Evolutionary conservation across 805 yeast genomes (phyloP), one percentile per base, ranked within the genome.

Genomic region (Myxozyma mucilagina): DNA sequence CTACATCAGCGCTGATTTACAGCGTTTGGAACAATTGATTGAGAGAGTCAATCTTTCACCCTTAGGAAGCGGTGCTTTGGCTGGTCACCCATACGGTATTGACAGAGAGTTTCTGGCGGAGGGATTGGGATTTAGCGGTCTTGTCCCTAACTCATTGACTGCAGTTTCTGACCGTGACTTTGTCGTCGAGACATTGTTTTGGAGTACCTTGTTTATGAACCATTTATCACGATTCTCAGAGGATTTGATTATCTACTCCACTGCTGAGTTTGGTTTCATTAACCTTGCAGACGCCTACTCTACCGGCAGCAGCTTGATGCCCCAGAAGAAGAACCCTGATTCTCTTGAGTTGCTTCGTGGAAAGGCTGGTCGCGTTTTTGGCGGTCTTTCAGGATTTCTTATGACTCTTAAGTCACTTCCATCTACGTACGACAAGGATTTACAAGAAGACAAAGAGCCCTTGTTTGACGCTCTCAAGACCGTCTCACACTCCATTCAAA

Each of bases 381-480:
- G 99, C 74, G 86, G 92, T 32, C 79, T 94, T 63, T 85, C 96
- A 31, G 99, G 99, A 0, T 94, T 94, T 79, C 81, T 94, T 82
- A 94, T 94, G 97, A 85, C 96, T 29, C 80, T 90, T 70, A 94
- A 94, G 77, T 91, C 96, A n/a, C 90, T 93, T 64, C 99, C 99
- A 43, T 92, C 98, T 11, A 90, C 98, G 20, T 94, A 94, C 76
- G 91, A 94, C 79, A 94, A 94, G 78, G 99, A 94, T 75, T 87
- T 94, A 87, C 99, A 94, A 79, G 99, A 94, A 76, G 99, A 94
- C 76, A 94, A 94, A 76, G 99, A 94, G 76, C 97, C 99, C n/a
- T 79, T 94, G 65, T 94, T 94, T 71, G 99, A 94, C 76, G 84
- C 89, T 67, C 77, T 94, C 74, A 79, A 84, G 53, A 93, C 99